Evolutionary conservation across 768 basidiomycete genomes (phyloP).

Genomic region (Tylopilus sp.): DNA sequence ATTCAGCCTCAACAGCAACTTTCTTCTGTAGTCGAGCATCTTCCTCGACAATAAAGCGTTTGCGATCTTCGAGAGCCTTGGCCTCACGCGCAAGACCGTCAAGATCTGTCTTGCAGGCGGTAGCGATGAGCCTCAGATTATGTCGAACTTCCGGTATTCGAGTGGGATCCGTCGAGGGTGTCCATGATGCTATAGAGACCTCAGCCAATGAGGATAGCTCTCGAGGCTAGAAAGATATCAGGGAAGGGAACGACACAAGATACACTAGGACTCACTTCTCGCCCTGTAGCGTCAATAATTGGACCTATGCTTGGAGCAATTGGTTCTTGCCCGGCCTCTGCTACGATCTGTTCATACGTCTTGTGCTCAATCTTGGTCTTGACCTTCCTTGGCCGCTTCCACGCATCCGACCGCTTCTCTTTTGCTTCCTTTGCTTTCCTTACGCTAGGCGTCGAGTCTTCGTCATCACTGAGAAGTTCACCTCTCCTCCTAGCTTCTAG

Average conservation of each 20-base stretch:
- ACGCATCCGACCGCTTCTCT: conserved; percentile 67
- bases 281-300: conserved; percentile 94
- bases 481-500: conserved; percentile 74
- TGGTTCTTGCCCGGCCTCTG: conserved; percentile 72
- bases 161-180: conserved; percentile 80
- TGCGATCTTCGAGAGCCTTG: conserved; percentile 73
- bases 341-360: conserved; percentile 94
- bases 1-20: conserved; percentile 72
- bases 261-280: conserved; percentile 58
- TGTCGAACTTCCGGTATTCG: conserved; percentile 97
- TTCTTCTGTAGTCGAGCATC: conserved; percentile 65
- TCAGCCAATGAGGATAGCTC: conserved; percentile 86
- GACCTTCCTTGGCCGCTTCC: conserved; percentile 83
- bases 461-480: conserved; percentile 72
- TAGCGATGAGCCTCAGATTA: conserved; percentile 84
- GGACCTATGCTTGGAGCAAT: conserved; percentile 62
- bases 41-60: conserved; percentile 68
- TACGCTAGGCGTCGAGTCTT: conserved; percentile 31
- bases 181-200: conserved; percentile 74
- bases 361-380: conserved; percentile 90
- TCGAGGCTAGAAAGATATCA: conserved; percentile 52
- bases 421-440: conserved; percentile 51
- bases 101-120: conserved; percentile 78
- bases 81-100: conserved; percentile 91
- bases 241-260: not conserved